These are phyloP conservation scores for Pythium brachiatum DNA, from an alignment of 352 stramenopile species.

Conservation along the genomic window DNA sequence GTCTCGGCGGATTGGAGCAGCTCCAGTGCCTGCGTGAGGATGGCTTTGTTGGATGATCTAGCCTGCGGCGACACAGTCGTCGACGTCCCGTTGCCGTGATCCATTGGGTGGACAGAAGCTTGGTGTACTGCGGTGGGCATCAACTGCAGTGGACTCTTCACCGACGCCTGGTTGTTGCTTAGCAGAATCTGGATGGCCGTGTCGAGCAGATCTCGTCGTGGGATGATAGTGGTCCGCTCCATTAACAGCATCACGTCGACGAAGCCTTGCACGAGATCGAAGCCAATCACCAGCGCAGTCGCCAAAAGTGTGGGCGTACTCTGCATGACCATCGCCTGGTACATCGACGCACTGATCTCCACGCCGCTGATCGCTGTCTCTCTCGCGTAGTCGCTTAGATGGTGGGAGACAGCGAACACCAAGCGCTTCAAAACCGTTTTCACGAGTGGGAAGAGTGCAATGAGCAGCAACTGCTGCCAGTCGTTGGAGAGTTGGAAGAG, in stretches of 20 bases:
- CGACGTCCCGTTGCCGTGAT: too few species aligned
- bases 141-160: too few species aligned
- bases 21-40: background rate
- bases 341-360: conserved; percentile 21
- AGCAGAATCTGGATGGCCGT: background rate
- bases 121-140: too few species aligned
- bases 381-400: background rate
- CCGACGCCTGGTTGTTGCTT: too few species aligned
- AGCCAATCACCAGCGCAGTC: conserved; percentile 14
- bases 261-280: conserved; percentile 17
- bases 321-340: conserved; percentile 25
- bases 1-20: conserved; percentile 11
- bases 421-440: conserved; percentile 1
- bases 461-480: background rate
- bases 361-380: conserved; percentile 15
- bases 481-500: conserved; percentile 5
- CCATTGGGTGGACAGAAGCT: too few species aligned
- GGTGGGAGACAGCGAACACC: background rate
- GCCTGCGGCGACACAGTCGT: too few species aligned
- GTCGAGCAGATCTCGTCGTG: background rate
- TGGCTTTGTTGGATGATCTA: background rate
- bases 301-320: conserved; percentile 1
- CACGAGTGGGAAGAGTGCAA: conserved; percentile 13
- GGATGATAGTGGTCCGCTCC: background rate
- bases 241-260: conserved; percentile 9